phyloP scores from a whole-genome alignment of 257 asterid genomes.

The Linderniella brevidens region DNA sequence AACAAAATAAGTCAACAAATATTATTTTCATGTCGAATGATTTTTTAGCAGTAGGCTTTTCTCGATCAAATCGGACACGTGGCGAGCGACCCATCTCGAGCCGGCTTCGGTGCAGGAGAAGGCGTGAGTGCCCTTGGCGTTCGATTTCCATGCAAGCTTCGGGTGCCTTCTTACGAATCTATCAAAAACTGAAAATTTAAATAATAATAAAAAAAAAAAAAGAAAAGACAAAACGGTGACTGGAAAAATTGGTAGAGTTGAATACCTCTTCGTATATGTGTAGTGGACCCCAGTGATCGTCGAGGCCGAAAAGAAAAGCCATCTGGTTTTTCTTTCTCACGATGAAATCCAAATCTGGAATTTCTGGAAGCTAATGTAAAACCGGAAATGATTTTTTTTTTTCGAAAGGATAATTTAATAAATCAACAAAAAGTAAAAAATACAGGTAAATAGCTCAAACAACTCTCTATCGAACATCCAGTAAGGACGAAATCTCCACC shows the following conservation, averaged over 20 bases:
- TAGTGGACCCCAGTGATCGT: slow-evolving; percentile 96
- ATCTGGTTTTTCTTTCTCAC: slow-evolving; percentile 37
- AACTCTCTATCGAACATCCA: too few relatives aligned
- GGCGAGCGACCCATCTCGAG: slow-evolving; percentile 59
- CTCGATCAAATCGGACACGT: slow-evolving; percentile 39
- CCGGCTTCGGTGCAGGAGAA: slow-evolving; percentile 81
- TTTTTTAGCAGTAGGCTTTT: slow-evolving; percentile 12
- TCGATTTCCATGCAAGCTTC: slow-evolving; percentile 31
- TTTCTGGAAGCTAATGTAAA: slow-evolving; percentile 34
- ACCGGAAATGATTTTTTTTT: not conserved
- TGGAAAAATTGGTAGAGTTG: not conserved
- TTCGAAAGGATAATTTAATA: too few relatives aligned
- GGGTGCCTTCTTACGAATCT: slow-evolving; percentile 48
- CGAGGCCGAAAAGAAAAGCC: slow-evolving; percentile 60
- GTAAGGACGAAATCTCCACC: too few relatives aligned
- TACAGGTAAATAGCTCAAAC: too few relatives aligned
- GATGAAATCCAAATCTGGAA: slow-evolving; percentile 62
- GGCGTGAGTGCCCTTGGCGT: slow-evolving; percentile 52
- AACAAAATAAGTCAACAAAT: slow-evolving; percentile 2
- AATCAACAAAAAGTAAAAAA: slow-evolving; percentile 7
- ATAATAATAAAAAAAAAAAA: not conserved
- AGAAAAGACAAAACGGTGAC: not conserved
- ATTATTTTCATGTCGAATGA: slow-evolving; percentile 1
- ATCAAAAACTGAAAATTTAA: slow-evolving; percentile 1
- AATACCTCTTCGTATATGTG: slow-evolving; percentile 67